Evolutionary conservation across 225 moss, liverwort and hornwort genomes (phyloP).

Genomic region (Bryum argenteum): DNA sequence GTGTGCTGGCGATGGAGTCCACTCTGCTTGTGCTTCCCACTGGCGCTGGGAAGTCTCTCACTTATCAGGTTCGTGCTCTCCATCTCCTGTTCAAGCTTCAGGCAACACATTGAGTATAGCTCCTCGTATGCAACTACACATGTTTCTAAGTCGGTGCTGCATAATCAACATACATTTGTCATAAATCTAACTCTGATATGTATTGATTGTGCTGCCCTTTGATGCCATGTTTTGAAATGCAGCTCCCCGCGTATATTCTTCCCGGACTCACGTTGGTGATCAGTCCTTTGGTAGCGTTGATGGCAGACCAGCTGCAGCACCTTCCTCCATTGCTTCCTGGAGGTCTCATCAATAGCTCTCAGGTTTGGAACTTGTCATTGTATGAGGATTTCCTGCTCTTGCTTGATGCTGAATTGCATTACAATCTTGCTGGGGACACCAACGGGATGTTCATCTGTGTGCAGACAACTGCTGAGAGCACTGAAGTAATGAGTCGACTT

Average conservation of each 20-base stretch:
- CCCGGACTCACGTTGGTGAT: conserved; percentile 86
- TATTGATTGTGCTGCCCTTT: background rate
- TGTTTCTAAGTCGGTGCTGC: too few relatives aligned
- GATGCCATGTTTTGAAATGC: conserved; percentile 1
- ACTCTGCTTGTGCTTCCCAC: conserved; percentile 91
- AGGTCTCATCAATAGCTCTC: conserved; percentile 81
- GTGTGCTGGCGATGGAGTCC: conserved; percentile 67
- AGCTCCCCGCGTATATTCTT: conserved; percentile 77
- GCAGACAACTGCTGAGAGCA: conserved; percentile 83
- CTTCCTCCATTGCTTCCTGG: conserved; percentile 84
- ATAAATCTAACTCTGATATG: background rate
- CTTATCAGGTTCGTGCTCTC: conserved; percentile 72
- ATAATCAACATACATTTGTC: background rate
- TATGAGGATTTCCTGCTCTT: background rate
- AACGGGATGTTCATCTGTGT: conserved; percentile 16
- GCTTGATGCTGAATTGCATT: background rate
- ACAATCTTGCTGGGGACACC: background rate
- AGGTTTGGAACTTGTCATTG: conserved; percentile 45
- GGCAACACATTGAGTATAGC: background rate
- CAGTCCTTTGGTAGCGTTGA: conserved; percentile 90
- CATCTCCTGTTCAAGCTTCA: background rate
- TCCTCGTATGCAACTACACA: too few relatives aligned
- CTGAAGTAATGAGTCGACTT: conserved; percentile 62
- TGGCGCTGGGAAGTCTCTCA: conserved; percentile 90
- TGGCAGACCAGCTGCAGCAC: conserved; percentile 84